Base-by-base conservation (phyloP, 1,284 basidiomycete species). In the Cryptococcus sp. region DNA sequence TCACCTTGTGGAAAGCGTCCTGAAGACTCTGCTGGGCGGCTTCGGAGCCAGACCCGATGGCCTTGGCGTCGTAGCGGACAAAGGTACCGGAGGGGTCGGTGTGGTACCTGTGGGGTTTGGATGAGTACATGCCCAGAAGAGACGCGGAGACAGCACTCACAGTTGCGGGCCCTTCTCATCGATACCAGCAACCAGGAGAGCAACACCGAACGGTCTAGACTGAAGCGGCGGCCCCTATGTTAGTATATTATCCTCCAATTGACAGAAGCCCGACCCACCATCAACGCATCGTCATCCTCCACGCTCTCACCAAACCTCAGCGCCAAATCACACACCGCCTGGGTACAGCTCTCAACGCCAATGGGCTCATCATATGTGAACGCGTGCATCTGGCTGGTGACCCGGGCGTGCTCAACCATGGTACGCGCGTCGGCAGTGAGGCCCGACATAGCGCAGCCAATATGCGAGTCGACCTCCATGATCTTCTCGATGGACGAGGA, bases 31-130 rank as follows among this genome's bases (percentile, higher is more conserved):
- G 89, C 78, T 98, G 96, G 43, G 96, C 96, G 36, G 93, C 96
- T 76, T 98, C 96, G 48, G 92, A 96, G 50, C 96, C 96, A 43
- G 91, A 94, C 15, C 96, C 96, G 70, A 98, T 98, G 8, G 96
- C 96, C 79, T 98, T 99, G 47, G 96, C 96, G 65, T 98, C 91
- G 72, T 97, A 98, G 60, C 90, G 86, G 68, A 95, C 90, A 74
- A 92, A 98, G 7, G 95, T 98, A 16, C 96, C 96, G n/a, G 94
- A 98, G 2, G 96, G 96, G 79, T 99, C 96, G 24, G 96, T 97
- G 77, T 99, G 96, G 77, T 85, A 96, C 71, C 91, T 95, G 42
- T 18, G 51, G 40, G 11, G 33, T 42, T 20, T 23, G 15, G 7
- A 38, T n/a, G 36, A 35, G 24, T 33, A 16, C 20, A 16, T 4